A percentile compares a stretch with the other conserved stretches of the same genome.
These are phyloP conservation scores for Oryza nivara DNA, from an alignment of 176 grass and related monocot genomes.

Conservation along the genomic window DNA sequence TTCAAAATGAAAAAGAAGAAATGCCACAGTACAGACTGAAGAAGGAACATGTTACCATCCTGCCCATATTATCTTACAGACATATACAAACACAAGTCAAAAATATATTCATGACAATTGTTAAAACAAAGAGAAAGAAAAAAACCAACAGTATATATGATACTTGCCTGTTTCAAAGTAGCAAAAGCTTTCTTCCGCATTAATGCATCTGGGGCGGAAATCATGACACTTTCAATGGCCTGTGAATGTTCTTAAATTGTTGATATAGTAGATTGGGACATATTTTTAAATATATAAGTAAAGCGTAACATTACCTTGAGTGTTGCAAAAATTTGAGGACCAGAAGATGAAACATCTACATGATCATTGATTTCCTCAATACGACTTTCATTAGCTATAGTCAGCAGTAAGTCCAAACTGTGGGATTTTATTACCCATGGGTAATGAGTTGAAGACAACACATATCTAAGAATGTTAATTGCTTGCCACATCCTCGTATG, in stretches of 20 bases:
- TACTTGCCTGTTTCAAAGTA: constrained; percentile 64
- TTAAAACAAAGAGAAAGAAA: constrained; percentile 3
- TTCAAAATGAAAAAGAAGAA: constrained; percentile 20
- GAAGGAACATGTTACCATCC: constrained; percentile 28
- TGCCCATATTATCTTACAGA: background rate
- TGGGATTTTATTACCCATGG: constrained; percentile 81
- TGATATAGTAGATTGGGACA: constrained; percentile 29
- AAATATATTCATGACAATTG: background rate
- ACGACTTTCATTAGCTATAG: constrained; percentile 50
- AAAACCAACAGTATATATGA: background rate
- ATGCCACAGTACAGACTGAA: background rate
- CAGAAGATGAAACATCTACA: constrained; percentile 52
- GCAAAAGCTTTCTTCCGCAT: constrained; percentile 77
- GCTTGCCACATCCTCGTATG: constrained; percentile 63
- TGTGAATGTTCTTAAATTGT: constrained; percentile 46
- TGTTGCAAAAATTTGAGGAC: constrained; percentile 51
- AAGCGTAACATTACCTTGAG: constrained; percentile 62
- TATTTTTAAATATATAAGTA: background rate
- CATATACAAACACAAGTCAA: background rate
- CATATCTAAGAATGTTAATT: constrained; percentile 67
- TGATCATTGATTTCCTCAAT: constrained; percentile 46
- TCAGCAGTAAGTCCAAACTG: constrained; percentile 65
- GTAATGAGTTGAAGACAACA: constrained; percentile 66
- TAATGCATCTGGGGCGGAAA: constrained; percentile 60
- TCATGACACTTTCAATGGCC: constrained; percentile 85